Evolutionary conservation across 352 stramenopile genomes (phyloP).

Genomic region (Globisporangium acanthophoron): DNA sequence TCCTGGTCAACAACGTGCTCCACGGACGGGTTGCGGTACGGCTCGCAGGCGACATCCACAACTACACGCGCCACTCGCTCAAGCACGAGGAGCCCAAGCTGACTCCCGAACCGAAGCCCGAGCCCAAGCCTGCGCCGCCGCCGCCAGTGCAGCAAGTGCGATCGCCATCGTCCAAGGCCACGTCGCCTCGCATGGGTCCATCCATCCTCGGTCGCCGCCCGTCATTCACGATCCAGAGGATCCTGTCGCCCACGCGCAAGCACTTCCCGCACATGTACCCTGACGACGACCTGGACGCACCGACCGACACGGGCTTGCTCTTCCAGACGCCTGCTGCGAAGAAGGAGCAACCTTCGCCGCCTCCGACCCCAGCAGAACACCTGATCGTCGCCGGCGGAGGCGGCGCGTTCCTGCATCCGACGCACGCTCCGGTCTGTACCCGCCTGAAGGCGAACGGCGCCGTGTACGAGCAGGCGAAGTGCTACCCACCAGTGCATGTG

Average conservation of each 20-base stretch:
- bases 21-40: conserved; percentile 68
- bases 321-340: not conserved
- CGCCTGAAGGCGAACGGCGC: conserved; percentile 57
- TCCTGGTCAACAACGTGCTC: conserved; percentile 68
- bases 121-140: not conserved
- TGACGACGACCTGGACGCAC: conserved; percentile 14
- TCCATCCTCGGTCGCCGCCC: conserved; percentile 7
- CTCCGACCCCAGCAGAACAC: conserved; percentile 29
- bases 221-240: conserved; percentile 15
- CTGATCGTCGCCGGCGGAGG: conserved; percentile 88
- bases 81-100: not conserved
- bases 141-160: not conserved
- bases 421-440: conserved; percentile 60
- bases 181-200: conserved; percentile 12
- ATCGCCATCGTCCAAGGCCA: not conserved
- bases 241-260: conserved; percentile 45
- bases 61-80: conserved; percentile 88
- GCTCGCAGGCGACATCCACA: conserved; percentile 91
- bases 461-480: conserved; percentile 69
- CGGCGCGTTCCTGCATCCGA: conserved; percentile 88
- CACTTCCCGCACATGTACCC: conserved; percentile 79
- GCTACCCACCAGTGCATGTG: conserved; percentile 80
- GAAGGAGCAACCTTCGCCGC: not conserved
- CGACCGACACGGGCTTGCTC: not conserved
- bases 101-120: too few species aligned